Evolutionary conservation across 2,329 filamentous ascomycete species (phyloP).

Genomic region (Fusarium sp.): DNA sequence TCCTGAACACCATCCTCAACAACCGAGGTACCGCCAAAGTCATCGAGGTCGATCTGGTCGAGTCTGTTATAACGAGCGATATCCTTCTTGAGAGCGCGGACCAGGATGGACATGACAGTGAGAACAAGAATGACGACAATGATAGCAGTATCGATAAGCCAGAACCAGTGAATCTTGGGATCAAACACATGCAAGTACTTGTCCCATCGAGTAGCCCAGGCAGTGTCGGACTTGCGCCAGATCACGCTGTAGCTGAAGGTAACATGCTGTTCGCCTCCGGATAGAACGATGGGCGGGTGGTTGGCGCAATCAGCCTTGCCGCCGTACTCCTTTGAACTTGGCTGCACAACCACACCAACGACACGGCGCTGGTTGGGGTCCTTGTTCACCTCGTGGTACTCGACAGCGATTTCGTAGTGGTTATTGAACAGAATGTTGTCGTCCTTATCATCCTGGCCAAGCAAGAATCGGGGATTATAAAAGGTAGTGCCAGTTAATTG

Average conservation of each 20-base stretch:
- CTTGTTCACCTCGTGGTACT: conserved; percentile 84
- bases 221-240: conserved; percentile 85
- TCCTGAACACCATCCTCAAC: conserved; percentile 95
- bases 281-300: conserved; percentile 70
- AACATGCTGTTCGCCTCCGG: conserved; percentile 68
- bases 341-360: conserved; percentile 90
- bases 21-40: conserved; percentile 80
- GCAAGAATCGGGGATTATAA: conserved; percentile 89
- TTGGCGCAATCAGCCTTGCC: conserved; percentile 71
- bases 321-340: conserved; percentile 73
- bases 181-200: conserved; percentile 98
- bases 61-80: conserved; percentile 96
- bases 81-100: conserved; percentile 90
- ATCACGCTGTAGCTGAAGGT: conserved; percentile 92
- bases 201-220: conserved; percentile 98
- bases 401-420: conserved; percentile 93
- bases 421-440: conserved; percentile 80
- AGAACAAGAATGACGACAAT: conserved; percentile 92
- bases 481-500: conserved; percentile 80
- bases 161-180: conserved; percentile 99
- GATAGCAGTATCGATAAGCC: conserved; percentile 92
- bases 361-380: conserved; percentile 79
- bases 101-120: conserved; percentile 91
- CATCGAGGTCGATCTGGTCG: conserved; percentile 89
- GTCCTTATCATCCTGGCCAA: conserved; percentile 68